A percentile compares a stretch with the other conserved stretches of the same genome.
phyloP scores from a whole-genome alignment of 176 grass and related monocot genomes.

The Carex pumila region DNA sequence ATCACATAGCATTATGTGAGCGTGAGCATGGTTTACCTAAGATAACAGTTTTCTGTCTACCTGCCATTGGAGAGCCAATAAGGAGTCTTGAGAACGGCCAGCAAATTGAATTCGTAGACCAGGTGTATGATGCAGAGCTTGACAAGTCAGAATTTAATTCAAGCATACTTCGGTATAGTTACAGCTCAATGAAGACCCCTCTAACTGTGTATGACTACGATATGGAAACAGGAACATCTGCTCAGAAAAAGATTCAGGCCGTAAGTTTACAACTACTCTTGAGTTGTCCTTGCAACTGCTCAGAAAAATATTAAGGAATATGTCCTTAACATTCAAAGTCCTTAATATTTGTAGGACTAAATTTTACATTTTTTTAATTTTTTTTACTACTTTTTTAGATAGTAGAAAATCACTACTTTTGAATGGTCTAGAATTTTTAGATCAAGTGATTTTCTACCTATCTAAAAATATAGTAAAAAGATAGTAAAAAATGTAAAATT shows the following conservation, averaged over 20 bases:
- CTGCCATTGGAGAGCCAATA: conserved; percentile 53
- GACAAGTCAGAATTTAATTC: conserved; percentile 57
- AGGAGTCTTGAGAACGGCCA: conserved; percentile 48
- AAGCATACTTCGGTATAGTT: conserved; percentile 57
- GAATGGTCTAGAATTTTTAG: too few relatives aligned
- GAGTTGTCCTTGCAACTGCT: too few relatives aligned
- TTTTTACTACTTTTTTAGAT: too few relatives aligned
- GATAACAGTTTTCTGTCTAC: conserved; percentile 57
- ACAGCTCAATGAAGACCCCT: conserved; percentile 74
- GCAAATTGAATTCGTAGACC: conserved; percentile 63
- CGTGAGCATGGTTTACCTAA: conserved; percentile 78
- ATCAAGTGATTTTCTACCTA: too few relatives aligned
- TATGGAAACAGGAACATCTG: conserved; percentile 67
- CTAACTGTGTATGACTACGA: conserved; percentile 73
- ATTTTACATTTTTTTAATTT: too few relatives aligned
- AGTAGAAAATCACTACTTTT: too few relatives aligned
- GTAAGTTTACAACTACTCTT: conserved; percentile 37
- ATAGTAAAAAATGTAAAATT: too few relatives aligned
- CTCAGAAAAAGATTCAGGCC: conserved; percentile 70
- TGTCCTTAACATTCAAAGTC: not conserved
- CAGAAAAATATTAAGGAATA: too few relatives aligned
- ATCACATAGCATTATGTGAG: conserved; percentile 75
- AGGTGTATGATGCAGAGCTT: conserved; percentile 50
- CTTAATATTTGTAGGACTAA: not conserved
- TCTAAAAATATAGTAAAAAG: too few relatives aligned